These are phyloP conservation scores for Meyerozyma guilliermondii DNA, from an alignment of 1,139 yeast genomes.

Conservation along the genomic window DNA sequence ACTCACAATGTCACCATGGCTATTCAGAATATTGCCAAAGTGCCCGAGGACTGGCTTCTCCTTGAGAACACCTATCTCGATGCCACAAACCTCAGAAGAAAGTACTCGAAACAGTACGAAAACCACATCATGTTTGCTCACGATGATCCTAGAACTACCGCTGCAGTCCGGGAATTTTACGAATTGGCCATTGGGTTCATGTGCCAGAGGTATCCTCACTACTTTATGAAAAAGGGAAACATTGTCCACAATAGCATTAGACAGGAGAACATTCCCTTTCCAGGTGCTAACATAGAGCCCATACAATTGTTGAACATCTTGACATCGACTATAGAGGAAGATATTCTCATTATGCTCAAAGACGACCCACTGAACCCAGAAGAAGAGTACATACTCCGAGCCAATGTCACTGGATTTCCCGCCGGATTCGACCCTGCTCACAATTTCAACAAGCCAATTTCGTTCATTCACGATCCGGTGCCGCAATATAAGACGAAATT, in stretches of 20 bases:
- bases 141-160: constrained; percentile 13
- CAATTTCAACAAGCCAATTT: constrained; percentile 29
- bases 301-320: constrained; percentile 17
- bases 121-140: constrained; percentile 20
- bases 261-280: constrained; percentile 21
- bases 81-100: constrained; percentile 17
- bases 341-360: constrained; percentile 31
- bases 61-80: constrained; percentile 32
- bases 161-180: constrained; percentile 33
- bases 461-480: constrained; percentile 36
- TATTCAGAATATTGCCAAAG: constrained; percentile 23
- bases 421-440: constrained; percentile 40
- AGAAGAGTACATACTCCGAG: constrained; percentile 32
- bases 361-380: constrained; percentile 28
- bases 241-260: constrained; percentile 24
- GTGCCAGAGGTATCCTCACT: constrained; percentile 29
- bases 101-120: constrained; percentile 14
- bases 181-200: constrained; percentile 22
- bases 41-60: constrained; percentile 34
- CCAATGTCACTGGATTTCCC: constrained; percentile 36
- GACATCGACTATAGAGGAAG: constrained; percentile 36
- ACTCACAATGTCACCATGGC: constrained; percentile 38
- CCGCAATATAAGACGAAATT: constrained; percentile 35
- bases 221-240: constrained; percentile 15
- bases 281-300: constrained; percentile 13